Conservation (phyloP, 768 basidiomycete species). For the Tulasnella sp. region DNA sequence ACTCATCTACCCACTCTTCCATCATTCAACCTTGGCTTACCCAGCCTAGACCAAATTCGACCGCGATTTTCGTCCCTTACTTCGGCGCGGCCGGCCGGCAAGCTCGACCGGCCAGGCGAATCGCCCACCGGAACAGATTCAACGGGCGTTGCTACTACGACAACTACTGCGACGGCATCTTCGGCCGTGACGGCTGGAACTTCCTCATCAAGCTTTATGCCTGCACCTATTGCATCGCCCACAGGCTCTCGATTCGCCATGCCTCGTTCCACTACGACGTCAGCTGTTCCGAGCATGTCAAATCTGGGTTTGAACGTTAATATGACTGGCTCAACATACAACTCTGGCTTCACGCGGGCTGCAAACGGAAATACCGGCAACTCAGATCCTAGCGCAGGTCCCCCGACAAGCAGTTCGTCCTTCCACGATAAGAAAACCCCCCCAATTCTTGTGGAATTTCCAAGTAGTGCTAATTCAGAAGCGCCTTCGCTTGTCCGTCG, state of each 20-base stretch:
- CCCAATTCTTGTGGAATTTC: not conserved
- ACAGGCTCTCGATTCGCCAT: constrained; percentile 14
- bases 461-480: not conserved
- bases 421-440: not conserved
- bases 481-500: not conserved
- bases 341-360: constrained; percentile 2
- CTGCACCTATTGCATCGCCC: not conserved
- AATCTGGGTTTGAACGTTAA: constrained; percentile 16
- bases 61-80: constrained; percentile 71
- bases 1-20: constrained; percentile 15
- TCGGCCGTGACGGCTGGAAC: constrained; percentile 5
- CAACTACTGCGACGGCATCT: constrained; percentile 17
- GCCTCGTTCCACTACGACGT: constrained; percentile 2
- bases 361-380: not conserved
- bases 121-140: constrained; percentile 48
- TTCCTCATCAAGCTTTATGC: constrained; percentile 1
- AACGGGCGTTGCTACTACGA: not conserved
- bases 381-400: not conserved
- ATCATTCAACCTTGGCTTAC: constrained; percentile 7
- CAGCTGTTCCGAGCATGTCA: constrained; percentile 10
- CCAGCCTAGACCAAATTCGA: constrained; percentile 43
- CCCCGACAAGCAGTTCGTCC: not conserved
- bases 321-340: constrained; percentile 1
- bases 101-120: constrained; percentile 30
- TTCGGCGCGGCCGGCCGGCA: constrained; percentile 30